Evolutionary conservation across 805 yeast species (phyloP).

Genomic region (Yamadazyma ubonensis): DNA sequence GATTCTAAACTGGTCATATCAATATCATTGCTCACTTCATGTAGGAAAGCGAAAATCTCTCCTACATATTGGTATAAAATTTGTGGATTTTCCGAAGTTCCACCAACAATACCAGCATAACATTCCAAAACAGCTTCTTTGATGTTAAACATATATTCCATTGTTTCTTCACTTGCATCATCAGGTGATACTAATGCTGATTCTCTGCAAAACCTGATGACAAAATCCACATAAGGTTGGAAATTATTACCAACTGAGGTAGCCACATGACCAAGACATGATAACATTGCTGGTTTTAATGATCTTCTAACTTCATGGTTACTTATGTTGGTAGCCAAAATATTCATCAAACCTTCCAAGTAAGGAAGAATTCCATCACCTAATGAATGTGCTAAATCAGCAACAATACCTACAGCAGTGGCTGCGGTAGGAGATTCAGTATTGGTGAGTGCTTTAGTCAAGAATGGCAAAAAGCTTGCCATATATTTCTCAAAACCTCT

Average conservation of each 20-base stretch:
- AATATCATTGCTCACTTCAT: constrained; percentile 57
- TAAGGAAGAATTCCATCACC: constrained; percentile 73
- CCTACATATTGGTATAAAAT: constrained; percentile 63
- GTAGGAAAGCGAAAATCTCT: constrained; percentile 68
- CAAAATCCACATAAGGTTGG: constrained; percentile 72
- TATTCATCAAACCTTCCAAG: constrained; percentile 77
- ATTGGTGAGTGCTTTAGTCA: constrained; percentile 75
- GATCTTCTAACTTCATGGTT: constrained; percentile 71
- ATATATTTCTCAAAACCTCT: constrained; percentile 70
- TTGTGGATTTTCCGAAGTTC: constrained; percentile 69
- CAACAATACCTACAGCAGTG: constrained; percentile 92
- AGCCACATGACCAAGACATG: constrained; percentile 96
- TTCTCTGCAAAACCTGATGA: constrained; percentile 71
- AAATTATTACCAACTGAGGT: constrained; percentile 79
- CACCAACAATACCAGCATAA: constrained; percentile 92
- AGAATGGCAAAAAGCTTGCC: constrained; percentile 78
- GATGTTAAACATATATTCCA: constrained; percentile 69
- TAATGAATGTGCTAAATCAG: constrained; percentile 88
- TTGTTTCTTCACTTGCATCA: constrained; percentile 68
- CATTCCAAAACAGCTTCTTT: constrained; percentile 93
- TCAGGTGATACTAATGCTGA: constrained; percentile 64
- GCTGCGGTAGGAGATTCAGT: constrained; percentile 80
- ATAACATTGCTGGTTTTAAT: constrained; percentile 80
- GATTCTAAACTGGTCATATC: constrained; percentile 62
- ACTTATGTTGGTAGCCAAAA: constrained; percentile 71